These are phyloP conservation scores for Rubia peregrina DNA, from an alignment of 305 asterid species.

Conservation along the genomic window DNA sequence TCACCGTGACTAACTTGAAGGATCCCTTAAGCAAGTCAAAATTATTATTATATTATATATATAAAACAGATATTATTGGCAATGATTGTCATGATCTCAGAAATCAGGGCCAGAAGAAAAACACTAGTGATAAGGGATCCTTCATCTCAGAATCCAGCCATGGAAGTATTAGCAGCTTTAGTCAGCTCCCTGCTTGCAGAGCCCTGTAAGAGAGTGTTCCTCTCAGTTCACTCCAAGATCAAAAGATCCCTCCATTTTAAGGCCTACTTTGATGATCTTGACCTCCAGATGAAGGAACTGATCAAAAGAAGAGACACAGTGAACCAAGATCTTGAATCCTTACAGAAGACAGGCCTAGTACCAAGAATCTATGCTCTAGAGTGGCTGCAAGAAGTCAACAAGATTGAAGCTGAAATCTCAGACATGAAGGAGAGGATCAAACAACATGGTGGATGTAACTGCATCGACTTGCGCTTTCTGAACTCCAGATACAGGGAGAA, in stretches of 20 bases:
- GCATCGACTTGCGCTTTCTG: not conserved
- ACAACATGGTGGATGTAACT: not conserved
- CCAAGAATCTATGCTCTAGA: conserved; percentile 5
- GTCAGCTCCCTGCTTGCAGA: conserved; percentile 6
- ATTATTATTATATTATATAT: too few species aligned
- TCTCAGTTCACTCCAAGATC: not conserved
- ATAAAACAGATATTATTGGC: not conserved
- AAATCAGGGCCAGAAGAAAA: not conserved
- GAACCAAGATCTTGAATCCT: not conserved
- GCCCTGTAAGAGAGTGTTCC: not conserved
- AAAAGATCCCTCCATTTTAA: not conserved
- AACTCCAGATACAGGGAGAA: not conserved
- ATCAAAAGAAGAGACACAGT: not conserved
- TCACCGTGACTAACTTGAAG: not conserved
- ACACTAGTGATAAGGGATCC: not conserved
- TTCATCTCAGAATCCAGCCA: not conserved
- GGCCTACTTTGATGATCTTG: conserved; percentile 5
- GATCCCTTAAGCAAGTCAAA: not conserved
- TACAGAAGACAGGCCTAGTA: not conserved
- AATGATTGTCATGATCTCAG: not conserved
- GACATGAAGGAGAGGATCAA: not conserved
- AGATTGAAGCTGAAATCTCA: conserved; percentile 6
- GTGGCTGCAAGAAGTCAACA: conserved; percentile 6
- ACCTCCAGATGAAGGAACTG: conserved; percentile 5
- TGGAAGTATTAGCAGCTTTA: conserved; percentile 13